phyloP scores from a whole-genome alignment of 495 filamentous ascomycete genomes.

The Trypethelium eluteriae region DNA sequence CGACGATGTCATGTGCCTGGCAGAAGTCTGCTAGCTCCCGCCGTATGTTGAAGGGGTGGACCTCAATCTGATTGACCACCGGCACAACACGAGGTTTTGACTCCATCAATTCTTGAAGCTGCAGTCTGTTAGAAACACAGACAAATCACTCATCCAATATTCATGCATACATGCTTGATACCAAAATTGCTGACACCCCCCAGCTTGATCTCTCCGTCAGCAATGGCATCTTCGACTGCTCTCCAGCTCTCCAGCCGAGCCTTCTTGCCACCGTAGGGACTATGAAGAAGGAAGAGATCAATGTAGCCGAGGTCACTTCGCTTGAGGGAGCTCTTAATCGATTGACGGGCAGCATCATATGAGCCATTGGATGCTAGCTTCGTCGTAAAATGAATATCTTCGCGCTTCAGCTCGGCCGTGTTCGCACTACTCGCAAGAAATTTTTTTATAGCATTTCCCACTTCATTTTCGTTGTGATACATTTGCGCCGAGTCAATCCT shows the following conservation, averaged over 20 bases:
- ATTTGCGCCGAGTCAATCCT: slow-evolving; percentile 56
- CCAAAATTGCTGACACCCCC: slow-evolving; percentile 64
- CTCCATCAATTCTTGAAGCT: slow-evolving; percentile 56
- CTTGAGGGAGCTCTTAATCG: slow-evolving; percentile 49
- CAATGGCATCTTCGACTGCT: slow-evolving; percentile 58
- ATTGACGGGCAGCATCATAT: slow-evolving; percentile 49
- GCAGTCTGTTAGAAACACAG: slow-evolving; percentile 11
- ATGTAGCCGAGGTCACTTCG: slow-evolving; percentile 55
- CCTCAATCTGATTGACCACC: slow-evolving; percentile 60
- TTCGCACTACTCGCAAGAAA: slow-evolving; percentile 42
- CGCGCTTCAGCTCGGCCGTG: slow-evolving; percentile 41
- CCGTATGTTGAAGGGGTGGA: slow-evolving; percentile 62
- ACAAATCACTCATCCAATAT: slow-evolving; percentile 1
- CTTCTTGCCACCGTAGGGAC: slow-evolving; percentile 54
- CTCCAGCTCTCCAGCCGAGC: slow-evolving; percentile 55
- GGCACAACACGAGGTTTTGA: slow-evolving; percentile 47
- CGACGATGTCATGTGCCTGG: slow-evolving; percentile 45
- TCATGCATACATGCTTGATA: slow-evolving; percentile 49
- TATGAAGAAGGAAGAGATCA: slow-evolving; percentile 63
- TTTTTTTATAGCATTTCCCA: slow-evolving; percentile 48
- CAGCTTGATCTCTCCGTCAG: slow-evolving; percentile 50
- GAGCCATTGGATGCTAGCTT: slow-evolving; percentile 54
- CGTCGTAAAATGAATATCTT: slow-evolving; percentile 60
- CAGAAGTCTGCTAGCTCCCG: slow-evolving; percentile 50
- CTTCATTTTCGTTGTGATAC: slow-evolving; percentile 56